Base-by-base conservation (phyloP, 2,329 filamentous ascomycete genomes). In the Xylaria digitata region DNA sequence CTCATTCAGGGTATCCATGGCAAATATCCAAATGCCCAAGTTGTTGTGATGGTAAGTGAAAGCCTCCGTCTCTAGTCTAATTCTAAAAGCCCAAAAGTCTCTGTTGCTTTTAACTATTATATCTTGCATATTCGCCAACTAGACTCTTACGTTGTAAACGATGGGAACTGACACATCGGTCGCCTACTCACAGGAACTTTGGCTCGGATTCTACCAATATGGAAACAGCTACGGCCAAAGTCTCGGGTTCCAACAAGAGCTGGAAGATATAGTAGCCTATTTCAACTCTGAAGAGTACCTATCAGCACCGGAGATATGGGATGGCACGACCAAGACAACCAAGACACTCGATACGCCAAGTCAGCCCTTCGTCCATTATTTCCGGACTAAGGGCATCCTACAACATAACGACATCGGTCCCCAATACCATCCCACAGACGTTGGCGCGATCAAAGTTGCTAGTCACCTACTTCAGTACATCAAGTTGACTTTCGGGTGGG, bases 361-460 rank as follows among this genome's bases (percentile, higher is more conserved):
- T 43, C 72, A 82, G 63, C 81, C 82, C 0, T 89, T 87, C 60
- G 67, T 89, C 34, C 83, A 88, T 72, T 87, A 87, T 70, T 89
- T 90, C 78, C 86, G 88, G 71, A 88, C 85, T 0, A 86, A 82
- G 9, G 87, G 87, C 0, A 86, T 89, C 50, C 73, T 90, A 70
- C 85, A 89, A 70, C 86, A 89, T 72, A 89, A 89, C 69, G 87
- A 89, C 72, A 86, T 88, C 66, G 83, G 81, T 1, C 86, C 87
- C 6, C 80, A 82, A 69, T 88, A 81, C 70, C 87, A 90, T 72
- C 87, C 86, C 0, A 89, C 86, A 0, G 87, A 90, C 72, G 82
- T 88, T 7, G 86, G 87, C 0, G 84, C 88, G 61, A 80, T 89
- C 72, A 89, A 90, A 75, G 76, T 89, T 7, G 87, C 87, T 2